phyloP scores from a whole-genome alignment of 1,284 basidiomycete species.

The Pyrrhoderma noxium region DNA sequence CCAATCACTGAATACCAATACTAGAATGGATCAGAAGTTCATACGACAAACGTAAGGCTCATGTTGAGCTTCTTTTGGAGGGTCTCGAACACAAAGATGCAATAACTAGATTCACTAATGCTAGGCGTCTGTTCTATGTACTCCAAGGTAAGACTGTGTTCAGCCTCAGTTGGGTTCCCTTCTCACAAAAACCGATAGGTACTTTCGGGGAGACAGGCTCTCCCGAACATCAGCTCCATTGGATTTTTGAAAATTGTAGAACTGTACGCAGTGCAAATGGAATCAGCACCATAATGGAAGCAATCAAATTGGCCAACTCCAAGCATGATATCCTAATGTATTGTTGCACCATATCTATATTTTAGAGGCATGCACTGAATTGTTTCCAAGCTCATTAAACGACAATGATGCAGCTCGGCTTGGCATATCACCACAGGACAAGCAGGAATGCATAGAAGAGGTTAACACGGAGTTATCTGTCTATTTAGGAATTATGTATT shows the following conservation, averaged over 20 bases:
- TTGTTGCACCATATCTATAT: not conserved
- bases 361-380: not conserved
- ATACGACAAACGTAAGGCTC: conserved; percentile 54
- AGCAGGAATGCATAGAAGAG: conserved; percentile 77
- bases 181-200: conserved; percentile 44
- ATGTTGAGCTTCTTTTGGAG: conserved; percentile 76
- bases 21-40: conserved; percentile 75
- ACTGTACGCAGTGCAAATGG: conserved; percentile 83
- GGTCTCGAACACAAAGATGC: conserved; percentile 79
- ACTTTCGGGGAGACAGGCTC: conserved; percentile 88
- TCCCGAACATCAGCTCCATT: conserved; percentile 90
- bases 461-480: conserved; percentile 87
- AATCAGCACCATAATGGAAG: conserved; percentile 75
- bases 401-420: conserved; percentile 61
- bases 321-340: conserved; percentile 84
- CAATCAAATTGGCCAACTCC: conserved; percentile 83
- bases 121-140: conserved; percentile 83
- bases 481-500: conserved; percentile 89
- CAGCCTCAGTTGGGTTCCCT: conserved; percentile 11
- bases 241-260: conserved; percentile 93
- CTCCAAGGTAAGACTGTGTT: conserved; percentile 63
- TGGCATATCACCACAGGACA: conserved; percentile 61
- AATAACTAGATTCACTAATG: conserved; percentile 80
- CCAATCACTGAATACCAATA: conserved; percentile 12
- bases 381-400: conserved; percentile 48